Evolutionary conservation across 805 yeast genomes (phyloP).

Genomic region (Lachancea sp.): DNA sequence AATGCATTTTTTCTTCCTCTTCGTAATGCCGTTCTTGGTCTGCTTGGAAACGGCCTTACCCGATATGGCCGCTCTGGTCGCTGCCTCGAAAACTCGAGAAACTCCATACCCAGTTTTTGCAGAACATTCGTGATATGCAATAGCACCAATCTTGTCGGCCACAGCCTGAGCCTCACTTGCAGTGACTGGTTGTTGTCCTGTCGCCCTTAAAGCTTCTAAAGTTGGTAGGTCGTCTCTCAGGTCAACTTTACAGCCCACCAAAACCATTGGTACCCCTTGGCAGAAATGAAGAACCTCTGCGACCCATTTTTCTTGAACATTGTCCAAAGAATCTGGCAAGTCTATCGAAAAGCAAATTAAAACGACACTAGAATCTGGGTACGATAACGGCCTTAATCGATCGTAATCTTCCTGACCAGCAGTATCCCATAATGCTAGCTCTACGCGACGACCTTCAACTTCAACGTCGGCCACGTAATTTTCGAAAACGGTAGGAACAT

Average conservation of each 20-base stretch:
- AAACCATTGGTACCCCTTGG: conserved; percentile 86
- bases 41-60: conserved; percentile 38
- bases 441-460: conserved; percentile 85
- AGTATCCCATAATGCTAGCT: conserved; percentile 94
- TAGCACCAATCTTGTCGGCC: conserved; percentile 85
- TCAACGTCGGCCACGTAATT: conserved; percentile 96
- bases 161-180: conserved; percentile 78
- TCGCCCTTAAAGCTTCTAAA: conserved; percentile 64
- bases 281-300: conserved; percentile 91
- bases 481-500: conserved; percentile 94
- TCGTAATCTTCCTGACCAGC: conserved; percentile 98
- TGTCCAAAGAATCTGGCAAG: conserved; percentile 85
- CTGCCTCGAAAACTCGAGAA: conserved; percentile 86
- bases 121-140: conserved; percentile 83
- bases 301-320: conserved; percentile 94
- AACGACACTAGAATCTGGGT: conserved; percentile 89
- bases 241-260: conserved; percentile 90
- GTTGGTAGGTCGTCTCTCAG: conserved; percentile 77
- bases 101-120: conserved; percentile 90
- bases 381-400: conserved; percentile 82
- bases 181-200: conserved; percentile 75
- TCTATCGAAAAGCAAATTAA: conserved; percentile 88
- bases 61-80: conserved; percentile 83
- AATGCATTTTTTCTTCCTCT: conserved; percentile 65
- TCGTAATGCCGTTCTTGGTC: conserved; percentile 32